These are phyloP conservation scores for Juncus inflexus DNA, from an alignment of 176 grass and related monocot genomes.

Conservation along the genomic window DNA sequence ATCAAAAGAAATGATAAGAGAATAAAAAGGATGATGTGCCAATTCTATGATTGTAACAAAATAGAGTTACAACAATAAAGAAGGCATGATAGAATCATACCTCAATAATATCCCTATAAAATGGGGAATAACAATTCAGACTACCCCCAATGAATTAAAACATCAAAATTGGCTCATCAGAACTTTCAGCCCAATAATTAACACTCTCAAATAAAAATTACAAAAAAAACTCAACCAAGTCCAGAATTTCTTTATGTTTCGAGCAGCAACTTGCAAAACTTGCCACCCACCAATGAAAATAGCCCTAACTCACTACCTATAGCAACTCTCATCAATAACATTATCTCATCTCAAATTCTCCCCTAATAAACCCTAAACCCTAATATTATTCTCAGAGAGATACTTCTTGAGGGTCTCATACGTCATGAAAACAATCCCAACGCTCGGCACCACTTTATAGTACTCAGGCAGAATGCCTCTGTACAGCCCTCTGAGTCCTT, in stretches of 20 bases:
- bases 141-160: conserved; percentile 1
- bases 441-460: conserved; percentile 88
- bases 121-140: conserved; percentile 6
- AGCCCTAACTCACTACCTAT: conserved; percentile 40
- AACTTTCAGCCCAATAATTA: conserved; percentile 12
- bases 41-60: too few relatives aligned
- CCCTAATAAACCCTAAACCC: conserved; percentile 33
- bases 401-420: conserved; percentile 69
- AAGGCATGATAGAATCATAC: too few relatives aligned
- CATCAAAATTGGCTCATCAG: conserved; percentile 20
- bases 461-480: conserved; percentile 97
- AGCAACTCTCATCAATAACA: conserved; percentile 33
- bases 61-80: too few relatives aligned
- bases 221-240: neutral
- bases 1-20: too few relatives aligned
- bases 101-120: conserved; percentile 13
- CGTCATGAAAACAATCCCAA: conserved; percentile 95
- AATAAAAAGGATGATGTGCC: too few relatives aligned
- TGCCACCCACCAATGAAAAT: conserved; percentile 37
- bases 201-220: neutral
- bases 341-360: conserved; percentile 28
- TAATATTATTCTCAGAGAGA: conserved; percentile 39
- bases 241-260: conserved; percentile 27
- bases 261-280: conserved; percentile 53
- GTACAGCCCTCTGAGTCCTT: conserved; percentile 78